Evolutionary conservation across 1,139 yeast species (phyloP).

Genomic region (Geotrichum bryndzae): DNA sequence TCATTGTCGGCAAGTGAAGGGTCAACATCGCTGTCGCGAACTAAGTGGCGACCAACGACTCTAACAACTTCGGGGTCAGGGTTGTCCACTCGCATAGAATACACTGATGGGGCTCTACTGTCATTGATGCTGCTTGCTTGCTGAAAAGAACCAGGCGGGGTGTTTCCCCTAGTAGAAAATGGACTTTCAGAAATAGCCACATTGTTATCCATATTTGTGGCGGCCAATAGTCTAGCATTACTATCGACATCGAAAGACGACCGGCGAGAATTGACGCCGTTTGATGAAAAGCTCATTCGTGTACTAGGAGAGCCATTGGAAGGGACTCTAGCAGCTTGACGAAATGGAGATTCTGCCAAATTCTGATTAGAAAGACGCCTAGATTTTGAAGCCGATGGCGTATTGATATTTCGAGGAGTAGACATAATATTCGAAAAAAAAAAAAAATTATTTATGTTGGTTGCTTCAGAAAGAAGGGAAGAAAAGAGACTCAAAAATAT

Average conservation of each 20-base stretch:
- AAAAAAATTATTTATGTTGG: neutral
- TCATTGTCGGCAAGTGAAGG: constrained; percentile 19
- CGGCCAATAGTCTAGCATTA: constrained; percentile 3
- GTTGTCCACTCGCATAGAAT: constrained; percentile 31
- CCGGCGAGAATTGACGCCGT: constrained; percentile 10
- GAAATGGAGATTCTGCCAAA: constrained; percentile 26
- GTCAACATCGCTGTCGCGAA: constrained; percentile 26
- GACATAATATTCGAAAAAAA: constrained; percentile 7
- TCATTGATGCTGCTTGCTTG: neutral
- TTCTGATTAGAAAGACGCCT: constrained; percentile 17
- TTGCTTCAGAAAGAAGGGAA: neutral
- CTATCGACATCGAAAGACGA: constrained; percentile 15
- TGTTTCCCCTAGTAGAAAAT: constrained; percentile 7
- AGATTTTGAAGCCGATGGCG: neutral
- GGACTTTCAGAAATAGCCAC: constrained; percentile 4
- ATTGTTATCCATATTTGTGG: neutral
- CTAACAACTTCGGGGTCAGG: constrained; percentile 53
- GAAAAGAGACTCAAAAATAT: neutral
- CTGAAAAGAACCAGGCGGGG: constrained; percentile 11
- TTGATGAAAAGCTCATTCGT: constrained; percentile 5
- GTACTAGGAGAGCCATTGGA: constrained; percentile 11
- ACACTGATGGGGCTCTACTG: constrained; percentile 14
- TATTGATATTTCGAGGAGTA: constrained; percentile 15
- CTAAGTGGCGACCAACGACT: constrained; percentile 54
- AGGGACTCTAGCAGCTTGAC: constrained; percentile 29